Conservation (phyloP, 805 yeast genomes). For the Debaryomyces tyrocola region DNA sequence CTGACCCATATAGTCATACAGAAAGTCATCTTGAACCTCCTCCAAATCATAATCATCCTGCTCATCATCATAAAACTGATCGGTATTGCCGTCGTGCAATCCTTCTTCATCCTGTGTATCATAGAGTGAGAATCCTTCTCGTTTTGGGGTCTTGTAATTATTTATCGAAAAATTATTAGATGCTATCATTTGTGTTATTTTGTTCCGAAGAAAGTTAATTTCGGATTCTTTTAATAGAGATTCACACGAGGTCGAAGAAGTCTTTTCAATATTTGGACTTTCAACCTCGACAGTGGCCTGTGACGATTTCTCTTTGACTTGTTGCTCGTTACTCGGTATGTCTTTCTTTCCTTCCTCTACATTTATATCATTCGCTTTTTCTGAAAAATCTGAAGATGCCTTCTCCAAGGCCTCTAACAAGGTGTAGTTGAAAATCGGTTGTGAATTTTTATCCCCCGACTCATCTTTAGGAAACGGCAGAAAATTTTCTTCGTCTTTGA, state of each 20-base stretch:
- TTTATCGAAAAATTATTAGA: conserved; percentile 13
- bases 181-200: conserved; percentile 23
- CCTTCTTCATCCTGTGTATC: conserved; percentile 43
- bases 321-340: background rate
- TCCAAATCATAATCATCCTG: conserved; percentile 42
- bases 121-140: conserved; percentile 30
- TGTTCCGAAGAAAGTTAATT: conserved; percentile 27
- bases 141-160: background rate
- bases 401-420: conserved; percentile 31
- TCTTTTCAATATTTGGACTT: background rate
- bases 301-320: background rate
- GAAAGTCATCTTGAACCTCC: conserved; percentile 30
- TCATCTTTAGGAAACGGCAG: conserved; percentile 31
- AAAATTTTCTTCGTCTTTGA: conserved; percentile 22
- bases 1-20: conserved; percentile 30
- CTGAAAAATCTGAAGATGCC: conserved; percentile 19
- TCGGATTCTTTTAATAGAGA: conserved; percentile 23
- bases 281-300: background rate
- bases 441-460: conserved; percentile 6
- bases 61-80: conserved; percentile 15
- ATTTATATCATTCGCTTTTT: conserved; percentile 1
- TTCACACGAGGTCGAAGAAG: background rate
- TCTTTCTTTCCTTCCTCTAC: background rate
- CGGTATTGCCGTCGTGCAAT: conserved; percentile 33
- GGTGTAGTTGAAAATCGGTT: conserved; percentile 26